Percentiles rank a stretch among this genome's conserved stretches.
phyloP scores from a whole-genome alignment of 192 early-diverging fungal genomes.

The Backusella tarrabulga region DNA sequence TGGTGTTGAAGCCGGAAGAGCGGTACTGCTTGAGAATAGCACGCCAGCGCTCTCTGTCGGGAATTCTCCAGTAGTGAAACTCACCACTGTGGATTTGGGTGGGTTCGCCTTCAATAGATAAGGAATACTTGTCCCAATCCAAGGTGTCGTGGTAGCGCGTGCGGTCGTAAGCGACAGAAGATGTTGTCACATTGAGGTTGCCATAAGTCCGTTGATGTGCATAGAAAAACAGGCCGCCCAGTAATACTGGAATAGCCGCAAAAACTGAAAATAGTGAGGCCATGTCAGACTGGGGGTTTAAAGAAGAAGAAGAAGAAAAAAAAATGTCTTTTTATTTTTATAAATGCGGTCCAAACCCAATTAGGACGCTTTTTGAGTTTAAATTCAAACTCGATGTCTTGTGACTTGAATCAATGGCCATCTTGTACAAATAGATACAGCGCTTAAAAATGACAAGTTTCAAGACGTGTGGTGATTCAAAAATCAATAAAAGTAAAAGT shows the following conservation, averaged over 20 bases:
- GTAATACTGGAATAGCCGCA: constrained; percentile 21
- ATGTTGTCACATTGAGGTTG: constrained; percentile 37
- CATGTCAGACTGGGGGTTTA: constrained; percentile 13
- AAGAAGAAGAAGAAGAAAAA: neutral
- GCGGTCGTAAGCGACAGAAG: constrained; percentile 39
- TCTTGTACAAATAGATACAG: too few relatives aligned
- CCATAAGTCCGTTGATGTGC: constrained; percentile 32
- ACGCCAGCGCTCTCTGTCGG: constrained; percentile 63
- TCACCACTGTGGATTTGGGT: constrained; percentile 70
- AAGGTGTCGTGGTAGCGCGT: constrained; percentile 44
- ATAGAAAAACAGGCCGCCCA: constrained; percentile 24
- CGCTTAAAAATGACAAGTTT: too few relatives aligned
- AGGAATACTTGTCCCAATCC: constrained; percentile 68
- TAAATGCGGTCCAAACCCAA: neutral
- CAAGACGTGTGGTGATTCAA: too few relatives aligned
- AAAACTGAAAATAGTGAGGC: constrained; percentile 23
- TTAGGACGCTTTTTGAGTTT: neutral
- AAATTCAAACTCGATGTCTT: neutral
- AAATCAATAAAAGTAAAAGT: too few relatives aligned
- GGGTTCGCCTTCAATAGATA: constrained; percentile 67
- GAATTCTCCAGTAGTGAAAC: constrained; percentile 89
- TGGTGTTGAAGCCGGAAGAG: constrained; percentile 70
- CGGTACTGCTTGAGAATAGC: constrained; percentile 69
- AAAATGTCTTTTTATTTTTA: neutral
- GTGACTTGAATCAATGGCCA: too few relatives aligned